These are phyloP conservation scores for Capronia epimyces DNA, from an alignment of 2,329 filamentous ascomycete species.

Conservation along the genomic window DNA sequence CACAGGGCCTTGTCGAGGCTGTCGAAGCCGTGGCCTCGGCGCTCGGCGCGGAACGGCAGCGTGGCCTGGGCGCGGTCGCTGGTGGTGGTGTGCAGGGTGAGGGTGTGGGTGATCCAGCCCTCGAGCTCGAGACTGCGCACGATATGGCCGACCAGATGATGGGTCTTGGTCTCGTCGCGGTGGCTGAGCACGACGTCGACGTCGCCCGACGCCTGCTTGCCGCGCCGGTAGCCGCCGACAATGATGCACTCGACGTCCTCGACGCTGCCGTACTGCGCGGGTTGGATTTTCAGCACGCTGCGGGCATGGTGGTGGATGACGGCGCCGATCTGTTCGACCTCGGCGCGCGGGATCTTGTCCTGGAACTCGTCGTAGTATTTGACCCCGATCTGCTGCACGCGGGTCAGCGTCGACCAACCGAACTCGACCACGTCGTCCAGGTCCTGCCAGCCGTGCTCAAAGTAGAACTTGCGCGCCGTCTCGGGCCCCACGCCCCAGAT, in stretches of 20 bases:
- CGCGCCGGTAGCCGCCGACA: constrained; percentile 75
- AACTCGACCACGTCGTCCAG: constrained; percentile 80
- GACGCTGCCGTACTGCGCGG: constrained; percentile 33
- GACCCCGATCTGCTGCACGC: constrained; percentile 86
- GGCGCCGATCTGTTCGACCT: constrained; percentile 65
- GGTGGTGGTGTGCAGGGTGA: constrained; percentile 64
- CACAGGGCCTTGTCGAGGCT: constrained; percentile 86
- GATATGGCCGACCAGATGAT: constrained; percentile 65
- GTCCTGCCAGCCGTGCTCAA: constrained; percentile 68
- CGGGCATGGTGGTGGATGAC: constrained; percentile 61
- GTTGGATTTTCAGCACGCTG: constrained; percentile 9
- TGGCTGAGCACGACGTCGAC: constrained; percentile 84
- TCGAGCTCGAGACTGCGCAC: constrained; percentile 64
- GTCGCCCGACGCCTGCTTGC: constrained; percentile 68
- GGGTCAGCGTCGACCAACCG: constrained; percentile 68
- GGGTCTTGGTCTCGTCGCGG: constrained; percentile 62
- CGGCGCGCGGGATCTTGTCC: constrained; percentile 62
- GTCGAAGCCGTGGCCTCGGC: constrained; percentile 64
- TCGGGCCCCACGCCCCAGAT: constrained; percentile 90
- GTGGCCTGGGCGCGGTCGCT: constrained; percentile 67
- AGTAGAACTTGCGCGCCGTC: constrained; percentile 76
- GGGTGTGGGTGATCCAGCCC: constrained; percentile 73
- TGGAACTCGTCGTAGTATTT: constrained; percentile 89
- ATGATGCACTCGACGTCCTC: constrained; percentile 55
- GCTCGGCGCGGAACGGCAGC: constrained; percentile 48